These are phyloP conservation scores for Rhizomucor miehei DNA, from an alignment of 371 early-diverging fungal species.

Conservation along the genomic window DNA sequence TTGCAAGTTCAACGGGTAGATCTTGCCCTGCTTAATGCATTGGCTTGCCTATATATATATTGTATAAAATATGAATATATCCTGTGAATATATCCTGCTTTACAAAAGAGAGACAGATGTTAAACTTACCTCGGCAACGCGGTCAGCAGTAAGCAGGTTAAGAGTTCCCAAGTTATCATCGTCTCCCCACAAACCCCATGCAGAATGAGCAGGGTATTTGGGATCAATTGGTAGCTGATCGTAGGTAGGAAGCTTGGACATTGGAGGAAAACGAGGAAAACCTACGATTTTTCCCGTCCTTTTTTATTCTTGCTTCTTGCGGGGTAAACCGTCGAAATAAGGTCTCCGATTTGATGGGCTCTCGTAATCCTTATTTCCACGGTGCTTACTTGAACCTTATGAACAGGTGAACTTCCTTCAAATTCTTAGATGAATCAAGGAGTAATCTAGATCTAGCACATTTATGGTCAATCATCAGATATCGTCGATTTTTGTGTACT, in stretches of 20 bases:
- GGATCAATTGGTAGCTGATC: slow-evolving; percentile 25
- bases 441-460: too few species aligned
- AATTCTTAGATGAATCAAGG: not conserved
- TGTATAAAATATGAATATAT: too few species aligned
- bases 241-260: slow-evolving; percentile 12
- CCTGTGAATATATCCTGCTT: not conserved
- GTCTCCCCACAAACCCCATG: slow-evolving; percentile 49
- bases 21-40: slow-evolving; percentile 24
- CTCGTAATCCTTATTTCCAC: not conserved
- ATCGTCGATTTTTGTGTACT: too few species aligned
- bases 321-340: not conserved
- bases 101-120: not conserved
- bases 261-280: not conserved
- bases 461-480: too few species aligned
- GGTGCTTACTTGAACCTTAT: not conserved
- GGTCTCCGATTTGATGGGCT: not conserved
- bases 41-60: slow-evolving; percentile 4
- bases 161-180: slow-evolving; percentile 44
- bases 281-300: not conserved
- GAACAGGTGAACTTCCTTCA: not conserved
- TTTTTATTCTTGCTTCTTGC: not conserved
- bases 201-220: slow-evolving; percentile 21
- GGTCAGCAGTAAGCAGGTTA: slow-evolving; percentile 37
- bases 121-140: slow-evolving; percentile 25
- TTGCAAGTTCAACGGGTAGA: slow-evolving; percentile 41